Percentiles rank a stretch among this genome's conserved stretches.
phyloP scores from a whole-genome alignment of 805 yeast genomes.

The Wickerhamomyces pijperi region DNA sequence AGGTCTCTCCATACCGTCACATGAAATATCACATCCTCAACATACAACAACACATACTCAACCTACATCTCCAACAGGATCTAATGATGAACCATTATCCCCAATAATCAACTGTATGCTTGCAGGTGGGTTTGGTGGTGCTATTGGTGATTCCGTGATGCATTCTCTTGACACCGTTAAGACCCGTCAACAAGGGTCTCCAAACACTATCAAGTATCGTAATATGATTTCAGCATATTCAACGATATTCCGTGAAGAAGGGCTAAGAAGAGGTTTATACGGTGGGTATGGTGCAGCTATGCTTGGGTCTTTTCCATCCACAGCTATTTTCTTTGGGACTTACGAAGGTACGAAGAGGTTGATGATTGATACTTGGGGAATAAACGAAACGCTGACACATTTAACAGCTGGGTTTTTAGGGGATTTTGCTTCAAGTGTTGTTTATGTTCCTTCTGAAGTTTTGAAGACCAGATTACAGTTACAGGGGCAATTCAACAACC shows the following conservation, averaged over 20 bases:
- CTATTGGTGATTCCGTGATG: conserved; percentile 86
- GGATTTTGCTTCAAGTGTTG: conserved; percentile 77
- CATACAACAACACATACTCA: conserved; percentile 7
- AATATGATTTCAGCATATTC: conserved; percentile 67
- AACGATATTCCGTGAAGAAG: conserved; percentile 77
- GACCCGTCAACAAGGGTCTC: conserved; percentile 95
- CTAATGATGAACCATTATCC: conserved; percentile 5
- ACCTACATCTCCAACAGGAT: neutral
- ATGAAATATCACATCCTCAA: conserved; percentile 6
- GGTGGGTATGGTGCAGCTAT: conserved; percentile 91
- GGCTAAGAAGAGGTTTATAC: conserved; percentile 72
- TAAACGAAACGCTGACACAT: conserved; percentile 74
- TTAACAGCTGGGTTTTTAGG: conserved; percentile 87
- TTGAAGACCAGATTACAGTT: conserved; percentile 85
- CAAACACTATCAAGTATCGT: conserved; percentile 51
- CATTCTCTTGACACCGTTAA: conserved; percentile 95
- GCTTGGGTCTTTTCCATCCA: conserved; percentile 87
- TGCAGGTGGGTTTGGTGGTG: conserved; percentile 94
- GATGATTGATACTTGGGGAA: conserved; percentile 47
- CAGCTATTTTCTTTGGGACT: conserved; percentile 87
- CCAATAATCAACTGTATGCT: conserved; percentile 52
- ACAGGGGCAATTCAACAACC: conserved; percentile 82
- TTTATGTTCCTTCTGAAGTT: conserved; percentile 94
- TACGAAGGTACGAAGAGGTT: conserved; percentile 74
- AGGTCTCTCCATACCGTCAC: neutral